phyloP scores from a whole-genome alignment of 2,329 filamentous ascomycete genomes.

The Intubia oerlemansii region DNA sequence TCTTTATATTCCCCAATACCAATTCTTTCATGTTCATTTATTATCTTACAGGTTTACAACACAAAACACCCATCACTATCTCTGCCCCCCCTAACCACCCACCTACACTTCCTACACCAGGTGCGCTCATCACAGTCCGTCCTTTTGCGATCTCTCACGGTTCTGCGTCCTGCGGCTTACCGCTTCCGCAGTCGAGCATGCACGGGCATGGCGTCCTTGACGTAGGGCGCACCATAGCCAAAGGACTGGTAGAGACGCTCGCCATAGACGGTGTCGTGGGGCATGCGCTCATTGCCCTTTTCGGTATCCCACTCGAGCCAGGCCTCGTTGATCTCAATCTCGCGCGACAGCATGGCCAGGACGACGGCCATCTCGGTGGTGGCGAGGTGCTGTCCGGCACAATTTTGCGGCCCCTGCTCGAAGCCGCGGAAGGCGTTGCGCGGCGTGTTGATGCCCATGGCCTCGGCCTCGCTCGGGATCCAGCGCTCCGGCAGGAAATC shows the following conservation, averaged over 20 bases:
- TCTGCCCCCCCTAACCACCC: too few species aligned
- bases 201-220: constrained; percentile 18
- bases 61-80: too few species aligned
- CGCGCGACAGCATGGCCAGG: constrained; percentile 5
- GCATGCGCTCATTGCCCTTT: constrained; percentile 1
- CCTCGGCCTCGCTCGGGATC: constrained; percentile 13
- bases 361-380: constrained; percentile 6
- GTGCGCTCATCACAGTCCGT: too few species aligned
- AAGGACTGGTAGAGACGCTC: constrained; percentile 13
- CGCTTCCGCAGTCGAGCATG: constrained; percentile 11
- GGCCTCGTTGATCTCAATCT: constrained; percentile 6
- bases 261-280: constrained; percentile 11
- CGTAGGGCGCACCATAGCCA: constrained; percentile 11
- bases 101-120: too few species aligned
- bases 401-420: constrained; percentile 30
- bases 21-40: too few species aligned
- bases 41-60: too few species aligned
- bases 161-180: background rate
- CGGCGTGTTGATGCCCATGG: constrained; percentile 13
- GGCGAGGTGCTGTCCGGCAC: constrained; percentile 25
- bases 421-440: constrained; percentile 33
- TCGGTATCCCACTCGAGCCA: constrained; percentile 9
- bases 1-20: too few species aligned
- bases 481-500: constrained; percentile 27
- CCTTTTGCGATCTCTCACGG: too few species aligned